Conservation (phyloP, 208 protist genomes). For the Trypanosoma cruzi region DNA sequence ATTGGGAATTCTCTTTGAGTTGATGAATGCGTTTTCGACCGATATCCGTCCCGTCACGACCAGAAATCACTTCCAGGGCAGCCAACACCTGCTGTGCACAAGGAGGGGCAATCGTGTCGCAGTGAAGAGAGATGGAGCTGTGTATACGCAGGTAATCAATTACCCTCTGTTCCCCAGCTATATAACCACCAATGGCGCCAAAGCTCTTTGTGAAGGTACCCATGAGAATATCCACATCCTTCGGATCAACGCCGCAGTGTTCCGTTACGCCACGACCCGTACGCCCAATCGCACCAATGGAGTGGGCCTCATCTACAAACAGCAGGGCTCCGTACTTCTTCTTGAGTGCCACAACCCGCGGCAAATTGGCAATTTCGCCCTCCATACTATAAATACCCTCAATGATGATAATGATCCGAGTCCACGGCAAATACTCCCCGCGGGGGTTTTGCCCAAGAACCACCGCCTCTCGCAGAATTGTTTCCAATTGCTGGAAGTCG, state of each 20-base stretch:
- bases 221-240: constrained; percentile 95
- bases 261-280: constrained; percentile 96
- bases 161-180: constrained; percentile 84
- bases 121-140: constrained; percentile 71
- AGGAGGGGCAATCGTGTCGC: constrained; percentile 81
- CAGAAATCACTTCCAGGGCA: constrained; percentile 87
- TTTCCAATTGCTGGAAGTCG: constrained; percentile 94
- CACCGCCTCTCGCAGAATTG: constrained; percentile 82
- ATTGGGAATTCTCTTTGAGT: constrained; percentile 85
- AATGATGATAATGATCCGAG: constrained; percentile 94
- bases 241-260: constrained; percentile 80
- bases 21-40: constrained; percentile 79
- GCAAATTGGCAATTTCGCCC: constrained; percentile 96
- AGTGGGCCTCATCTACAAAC: constrained; percentile 98
- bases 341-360: constrained; percentile 94
- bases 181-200: constrained; percentile 96
- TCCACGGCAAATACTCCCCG: constrained; percentile 76
- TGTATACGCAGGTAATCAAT: constrained; percentile 77
- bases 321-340: constrained; percentile 97
- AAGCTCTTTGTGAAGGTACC: constrained; percentile 98
- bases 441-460: constrained; percentile 88
- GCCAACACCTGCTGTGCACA: constrained; percentile 92
- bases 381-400: constrained; percentile 99
- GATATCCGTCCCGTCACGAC: constrained; percentile 90
- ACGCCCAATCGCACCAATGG: constrained; percentile 96